Base-by-base conservation (phyloP, 352 stramenopile species). In the Pythium apleroticum region DNA sequence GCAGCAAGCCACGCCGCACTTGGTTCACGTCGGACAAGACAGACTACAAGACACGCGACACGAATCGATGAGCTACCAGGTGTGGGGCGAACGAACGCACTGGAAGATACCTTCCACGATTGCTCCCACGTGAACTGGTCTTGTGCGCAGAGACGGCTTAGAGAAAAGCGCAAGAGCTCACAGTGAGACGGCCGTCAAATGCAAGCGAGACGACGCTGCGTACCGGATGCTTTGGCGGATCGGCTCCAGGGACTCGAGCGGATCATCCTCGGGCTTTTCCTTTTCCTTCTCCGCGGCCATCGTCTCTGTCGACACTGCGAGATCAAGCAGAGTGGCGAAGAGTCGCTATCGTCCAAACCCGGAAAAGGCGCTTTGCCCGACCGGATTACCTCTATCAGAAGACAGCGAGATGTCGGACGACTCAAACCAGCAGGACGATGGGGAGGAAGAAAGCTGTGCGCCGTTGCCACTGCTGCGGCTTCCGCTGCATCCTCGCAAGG, bases 1-100 rank as follows among this genome's bases (percentile, higher is more conserved):
- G 62, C 7, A 89, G 41, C 48, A 86, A 56, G 1, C 71, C 81
- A 22, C 71, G 70, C 14, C 74, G 69, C 19, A 54, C 64, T 24
- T 45, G 68, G 49, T 60, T 74, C 14, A 65, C 58, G 22, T 83
- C 69, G 14, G 48, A 72, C 28, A 86, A 57, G 19, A 78, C 66
- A 15, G 57, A 62, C 75, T 87, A 49, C 25, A 43, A 24, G 11
- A 6, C 43, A 30, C 22, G 37, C 19, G 0, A 17, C 19, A 11
- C 30, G n/a, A n/a, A n/a, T n/a, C n/a, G n/a, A 20, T 41, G 24
- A 37, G 35, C 37, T 5, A 31, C 24, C 0, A 33, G 15, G 30
- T 50, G n/a, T n/a, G n/a, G n/a, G n/a, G n/a, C n/a, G 15, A 43
- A 22, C 5, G n/a, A 45, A 19, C 22, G 31, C 48, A 17, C 4